Evolutionary conservation across 1,284 basidiomycete genomes (phyloP).

Genomic region (Malassezia dermatis): DNA sequence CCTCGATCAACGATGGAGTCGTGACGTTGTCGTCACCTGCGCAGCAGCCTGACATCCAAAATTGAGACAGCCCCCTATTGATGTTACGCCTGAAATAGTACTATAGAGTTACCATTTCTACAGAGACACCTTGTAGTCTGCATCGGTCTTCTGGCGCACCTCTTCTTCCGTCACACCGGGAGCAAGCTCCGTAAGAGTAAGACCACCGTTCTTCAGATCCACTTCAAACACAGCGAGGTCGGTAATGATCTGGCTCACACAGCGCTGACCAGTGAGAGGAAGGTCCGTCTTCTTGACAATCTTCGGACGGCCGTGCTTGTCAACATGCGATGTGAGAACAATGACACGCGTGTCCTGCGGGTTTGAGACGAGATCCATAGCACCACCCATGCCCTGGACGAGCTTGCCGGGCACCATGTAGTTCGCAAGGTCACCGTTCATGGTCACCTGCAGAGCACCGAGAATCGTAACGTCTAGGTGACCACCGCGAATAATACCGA

Average conservation of each 20-base stretch:
- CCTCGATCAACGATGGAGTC: not conserved
- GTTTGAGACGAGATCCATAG: constrained; percentile 62
- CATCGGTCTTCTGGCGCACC: constrained; percentile 71
- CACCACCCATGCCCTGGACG: constrained; percentile 69
- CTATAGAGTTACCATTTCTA: not conserved
- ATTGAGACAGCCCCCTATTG: not conserved
- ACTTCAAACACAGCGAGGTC: constrained; percentile 80
- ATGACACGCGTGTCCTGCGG: constrained; percentile 51
- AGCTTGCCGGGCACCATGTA: constrained; percentile 94
- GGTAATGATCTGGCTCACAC: constrained; percentile 81
- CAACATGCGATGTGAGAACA: constrained; percentile 75
- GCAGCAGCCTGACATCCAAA: not conserved
- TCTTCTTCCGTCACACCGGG: constrained; percentile 74
- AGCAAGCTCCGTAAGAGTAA: constrained; percentile 70
- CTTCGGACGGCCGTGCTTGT: constrained; percentile 80
- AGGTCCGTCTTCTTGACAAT: constrained; percentile 70
- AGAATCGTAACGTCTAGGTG: constrained; percentile 88
- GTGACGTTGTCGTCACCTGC: not conserved
- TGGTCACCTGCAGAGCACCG: constrained; percentile 84
- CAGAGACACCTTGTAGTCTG: constrained; percentile 57
- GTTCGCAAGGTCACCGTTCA: constrained; percentile 89
- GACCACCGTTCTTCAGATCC: constrained; percentile 60
- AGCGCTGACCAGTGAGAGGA: constrained; percentile 73
- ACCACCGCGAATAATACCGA: constrained; percentile 87
- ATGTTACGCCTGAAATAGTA: not conserved